Percentiles rank a stretch among this genome's conserved stretches.
Conservation (phyloP, 1,284 basidiomycete species). For the Tilletia caries region DNA sequence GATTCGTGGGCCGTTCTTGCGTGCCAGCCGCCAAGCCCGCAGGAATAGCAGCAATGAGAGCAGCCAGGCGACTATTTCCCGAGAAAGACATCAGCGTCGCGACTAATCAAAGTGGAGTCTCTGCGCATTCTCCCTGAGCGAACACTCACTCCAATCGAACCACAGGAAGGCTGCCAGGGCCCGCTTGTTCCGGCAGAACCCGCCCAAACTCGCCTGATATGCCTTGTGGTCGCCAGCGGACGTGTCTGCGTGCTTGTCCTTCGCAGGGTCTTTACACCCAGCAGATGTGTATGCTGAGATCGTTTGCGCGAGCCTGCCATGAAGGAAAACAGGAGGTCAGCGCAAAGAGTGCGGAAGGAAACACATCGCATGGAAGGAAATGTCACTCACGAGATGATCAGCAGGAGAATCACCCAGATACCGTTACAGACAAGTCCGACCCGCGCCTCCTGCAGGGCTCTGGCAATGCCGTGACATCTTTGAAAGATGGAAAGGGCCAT, state of each 20-base stretch:
- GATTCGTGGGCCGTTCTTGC: constrained; percentile 48
- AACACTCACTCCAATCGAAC: constrained; percentile 35
- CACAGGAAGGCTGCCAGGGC: constrained; percentile 44
- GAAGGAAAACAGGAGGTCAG: too few species aligned
- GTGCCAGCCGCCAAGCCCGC: constrained; percentile 38
- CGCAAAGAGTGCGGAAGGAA: constrained; percentile 27
- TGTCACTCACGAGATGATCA: constrained; percentile 30
- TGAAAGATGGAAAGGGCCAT: neutral
- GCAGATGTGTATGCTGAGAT: constrained; percentile 40
- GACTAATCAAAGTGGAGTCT: neutral
- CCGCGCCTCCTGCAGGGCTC: constrained; percentile 37
- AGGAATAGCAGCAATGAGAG: constrained; percentile 39
- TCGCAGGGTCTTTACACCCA: constrained; percentile 40
- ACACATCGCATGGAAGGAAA: neutral
- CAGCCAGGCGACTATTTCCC: constrained; percentile 25
- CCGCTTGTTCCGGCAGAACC: constrained; percentile 44
- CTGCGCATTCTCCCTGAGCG: too few species aligned
- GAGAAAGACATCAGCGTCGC: neutral
- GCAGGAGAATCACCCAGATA: constrained; percentile 28
- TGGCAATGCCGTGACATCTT: constrained; percentile 18
- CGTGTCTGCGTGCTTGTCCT: constrained; percentile 35
- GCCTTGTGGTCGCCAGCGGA: constrained; percentile 29
- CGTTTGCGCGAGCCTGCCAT: constrained; percentile 31
- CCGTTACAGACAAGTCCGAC: constrained; percentile 42
- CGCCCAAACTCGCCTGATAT: constrained; percentile 32